Base-by-base conservation (phyloP, 768 basidiomycete species). In the Chalciporus chontae region DNA sequence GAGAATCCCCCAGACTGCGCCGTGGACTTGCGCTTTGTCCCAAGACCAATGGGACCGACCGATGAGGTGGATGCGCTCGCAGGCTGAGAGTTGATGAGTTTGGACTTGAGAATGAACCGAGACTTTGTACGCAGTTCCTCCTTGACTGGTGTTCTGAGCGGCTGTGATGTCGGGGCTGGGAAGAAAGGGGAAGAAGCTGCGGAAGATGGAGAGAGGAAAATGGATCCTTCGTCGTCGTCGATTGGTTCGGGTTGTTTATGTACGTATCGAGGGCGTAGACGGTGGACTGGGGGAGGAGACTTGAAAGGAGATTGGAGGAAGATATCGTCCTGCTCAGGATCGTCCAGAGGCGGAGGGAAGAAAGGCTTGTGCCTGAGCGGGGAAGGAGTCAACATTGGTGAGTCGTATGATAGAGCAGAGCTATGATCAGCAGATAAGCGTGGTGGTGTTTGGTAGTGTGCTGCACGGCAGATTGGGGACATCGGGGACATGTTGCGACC, bases 21-120 rank as follows among this genome's bases (percentile, higher is more conserved):
- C 1, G 63, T 67, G 5, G 83, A 81, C 63, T 87, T 87, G 60
- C 85, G 81, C 65, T 87, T 87, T 1, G 77, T 81, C 36, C 84
- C 83, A 3, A 76, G 69, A 11, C 75, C 73, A 32, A 73, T 57
- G 11, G 66, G 67, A 40, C 69, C 57, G 27, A 53, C 59, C 6
- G 60, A 48, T 0, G 61, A 40, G 5, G 43, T 21, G 1, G 54
- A 39, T 5, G 53, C 17, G 29, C 48, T 40, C 0, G 55, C 42
- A 2, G 51, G 17, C 10, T 42, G 61, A 15, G 57, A 38, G 48
- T 71, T 72, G 51, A 65, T 55, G n/a, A 55, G 66, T 41, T 55
- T 66, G 1, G 58, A 53, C 43, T 65, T 71, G 39, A 82, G 71
- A 0, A 74, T 71, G 36, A 76, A 63, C 34, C 77, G 78, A 48